These are phyloP conservation scores for Zasmidium angulare DNA, from an alignment of 2,329 filamentous ascomycete species.

Conservation along the genomic window DNA sequence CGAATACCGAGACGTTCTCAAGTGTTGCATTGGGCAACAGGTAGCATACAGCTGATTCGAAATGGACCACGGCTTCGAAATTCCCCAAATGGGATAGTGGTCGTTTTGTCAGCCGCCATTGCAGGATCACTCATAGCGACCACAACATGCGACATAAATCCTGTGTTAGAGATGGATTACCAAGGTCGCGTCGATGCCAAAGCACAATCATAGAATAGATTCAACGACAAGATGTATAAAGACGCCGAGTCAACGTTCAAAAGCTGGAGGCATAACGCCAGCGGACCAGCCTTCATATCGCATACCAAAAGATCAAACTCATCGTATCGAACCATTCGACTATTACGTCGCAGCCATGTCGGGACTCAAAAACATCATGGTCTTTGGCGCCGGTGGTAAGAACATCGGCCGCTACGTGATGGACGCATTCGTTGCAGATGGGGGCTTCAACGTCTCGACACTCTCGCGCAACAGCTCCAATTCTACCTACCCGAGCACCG, in stretches of 20 bases:
- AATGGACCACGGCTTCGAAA: background rate
- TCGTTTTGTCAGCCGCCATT: background rate
- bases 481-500: slow-evolving; percentile 12
- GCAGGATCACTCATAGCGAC: background rate
- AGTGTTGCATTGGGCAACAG: too few species aligned
- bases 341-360: background rate
- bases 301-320: background rate
- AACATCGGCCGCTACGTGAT: slow-evolving; percentile 21
- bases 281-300: background rate
- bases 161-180: background rate
- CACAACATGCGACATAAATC: too few species aligned
- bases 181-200: background rate
- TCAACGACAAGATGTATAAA: background rate
- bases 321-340: background rate
- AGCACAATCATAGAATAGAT: background rate
- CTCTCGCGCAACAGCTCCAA: slow-evolving; percentile 17
- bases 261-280: background rate
- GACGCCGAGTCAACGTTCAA: background rate
- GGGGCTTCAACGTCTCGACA: slow-evolving; percentile 13
- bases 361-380: slow-evolving; percentile 12
- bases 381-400: slow-evolving; percentile 22
- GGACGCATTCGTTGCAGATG: slow-evolving; percentile 13
- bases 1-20: too few species aligned
- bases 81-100: background rate
- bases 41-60: background rate